Conservation (phyloP, 2,329 filamentous ascomycete species). For the Rhynchosporium graminicola region DNA sequence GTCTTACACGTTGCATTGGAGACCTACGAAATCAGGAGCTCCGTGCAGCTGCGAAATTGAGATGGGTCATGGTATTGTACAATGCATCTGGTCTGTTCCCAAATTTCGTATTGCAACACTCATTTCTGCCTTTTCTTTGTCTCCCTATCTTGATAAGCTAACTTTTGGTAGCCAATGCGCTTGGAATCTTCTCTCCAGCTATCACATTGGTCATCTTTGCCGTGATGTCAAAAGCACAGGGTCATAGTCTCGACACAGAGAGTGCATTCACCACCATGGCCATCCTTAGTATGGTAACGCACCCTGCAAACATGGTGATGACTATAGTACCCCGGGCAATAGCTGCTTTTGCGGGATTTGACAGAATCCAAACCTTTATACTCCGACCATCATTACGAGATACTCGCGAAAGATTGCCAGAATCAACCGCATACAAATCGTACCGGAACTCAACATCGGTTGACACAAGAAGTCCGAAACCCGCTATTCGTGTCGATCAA, state of each 20-base stretch:
- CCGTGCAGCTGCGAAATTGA: constrained; percentile 38
- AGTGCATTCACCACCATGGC: constrained; percentile 32
- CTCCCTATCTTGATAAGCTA: neutral
- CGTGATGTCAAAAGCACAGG: constrained; percentile 19
- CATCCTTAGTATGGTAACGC: constrained; percentile 30
- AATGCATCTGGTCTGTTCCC: constrained; percentile 43
- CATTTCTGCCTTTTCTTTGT: neutral
- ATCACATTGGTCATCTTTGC: constrained; percentile 31
- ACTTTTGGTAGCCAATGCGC: constrained; percentile 29
- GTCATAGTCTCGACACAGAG: constrained; percentile 22
- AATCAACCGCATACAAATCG: neutral
- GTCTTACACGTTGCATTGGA: constrained; percentile 13
- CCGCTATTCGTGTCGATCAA: neutral
- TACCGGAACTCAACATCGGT: neutral
- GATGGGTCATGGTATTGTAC: constrained; percentile 46
- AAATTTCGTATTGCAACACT: constrained; percentile 20
- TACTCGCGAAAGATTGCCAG: constrained; percentile 12
- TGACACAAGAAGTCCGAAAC: neutral
- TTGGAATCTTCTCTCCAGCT: constrained; percentile 32
- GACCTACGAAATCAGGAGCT: constrained; percentile 36
- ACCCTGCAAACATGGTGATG: constrained; percentile 33
- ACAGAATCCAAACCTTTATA: constrained; percentile 40
- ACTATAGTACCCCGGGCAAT: constrained; percentile 27
- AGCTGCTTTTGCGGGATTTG: constrained; percentile 27
- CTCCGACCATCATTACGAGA: constrained; percentile 19